Base-by-base conservation (phyloP, 2,329 filamentous ascomycete genomes). In the Fusarium pseudograminearum region DNA sequence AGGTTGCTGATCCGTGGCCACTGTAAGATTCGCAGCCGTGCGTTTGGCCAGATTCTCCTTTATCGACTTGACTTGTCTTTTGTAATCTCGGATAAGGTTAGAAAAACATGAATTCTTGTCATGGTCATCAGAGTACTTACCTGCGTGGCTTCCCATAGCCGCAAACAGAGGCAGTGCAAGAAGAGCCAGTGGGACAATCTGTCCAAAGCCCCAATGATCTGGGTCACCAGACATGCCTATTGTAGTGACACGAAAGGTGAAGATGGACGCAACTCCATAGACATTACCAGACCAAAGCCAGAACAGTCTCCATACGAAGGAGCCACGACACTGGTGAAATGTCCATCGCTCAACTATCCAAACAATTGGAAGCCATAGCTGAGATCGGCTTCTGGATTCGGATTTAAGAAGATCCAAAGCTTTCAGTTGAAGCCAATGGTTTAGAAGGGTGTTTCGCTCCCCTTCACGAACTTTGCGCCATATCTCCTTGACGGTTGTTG, bases 331-430 rank as follows among this genome's bases (percentile, higher is more conserved):
- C 4, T 61, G 57, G n/a, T 59, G 54, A 10, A 50, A 59, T 18
- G 54, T n/a, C 57, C 36, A 61, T 4, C 5, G 8, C 7, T 51
- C 54, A 14, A 36, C 24, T 1, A 15, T 5, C 4, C 5, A 15
- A 24, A 7, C 3, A 22, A 6, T 10, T 0, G 7, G 38, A 5
- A 18, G 16, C 1, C 11, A 7, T 11, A 3, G 11, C 1, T 5
- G 9, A 9, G 3, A n/a, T 4, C 1, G 18, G n/a, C 2, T 8
- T 4, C 2, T 20, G 10, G 3, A 0, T 0, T 7, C 16, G 3
- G 10, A 24, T 2, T 9, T 24, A 0, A 61, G 12, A n/a, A 61
- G 31, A 0, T 3, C 4, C 0, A 61, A 2, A 7, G 53, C 36
- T 16, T 36, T 10, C 2, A 50, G 1, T 6, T 30, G 36, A 4